phyloP scores from a whole-genome alignment of 768 basidiomycete genomes.

The Tremella mesenterica region DNA sequence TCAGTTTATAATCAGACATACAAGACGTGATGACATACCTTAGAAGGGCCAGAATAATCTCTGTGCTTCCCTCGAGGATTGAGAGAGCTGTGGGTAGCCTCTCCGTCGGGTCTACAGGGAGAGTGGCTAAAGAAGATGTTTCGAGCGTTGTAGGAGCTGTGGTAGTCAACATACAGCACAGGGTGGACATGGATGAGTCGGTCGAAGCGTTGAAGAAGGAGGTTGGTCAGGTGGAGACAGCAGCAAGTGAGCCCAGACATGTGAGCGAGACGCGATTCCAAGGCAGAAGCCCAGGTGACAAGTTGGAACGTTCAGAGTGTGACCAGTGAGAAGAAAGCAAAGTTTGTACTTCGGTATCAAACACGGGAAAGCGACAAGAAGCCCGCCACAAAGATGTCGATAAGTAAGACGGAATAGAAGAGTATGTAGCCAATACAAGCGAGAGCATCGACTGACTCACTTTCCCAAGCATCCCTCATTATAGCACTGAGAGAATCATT shows the following conservation, averaged over 20 bases:
- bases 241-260: no score
- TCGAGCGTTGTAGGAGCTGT: conserved; percentile 3
- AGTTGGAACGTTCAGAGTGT: no score
- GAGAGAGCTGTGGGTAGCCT: conserved; percentile 15
- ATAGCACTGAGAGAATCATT: conserved; percentile 14
- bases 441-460: conserved; percentile 10
- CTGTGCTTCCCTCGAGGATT: conserved; percentile 30
- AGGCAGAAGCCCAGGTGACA: no score
- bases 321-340: no score
- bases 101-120: conserved; percentile 18
- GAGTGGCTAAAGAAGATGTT: conserved; percentile 10
- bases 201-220: no score
- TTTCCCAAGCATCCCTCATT: conserved; percentile 25
- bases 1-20: neutral
- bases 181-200: neutral
- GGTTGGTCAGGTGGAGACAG: no score
- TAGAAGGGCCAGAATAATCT: conserved; percentile 27
- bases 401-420: neutral
- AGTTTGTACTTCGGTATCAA: neutral
- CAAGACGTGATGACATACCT: conserved; percentile 8
- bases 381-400: neutral
- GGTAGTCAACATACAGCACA: conserved; percentile 7
- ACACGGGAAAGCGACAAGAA: neutral
- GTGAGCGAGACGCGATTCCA: no score
- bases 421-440: neutral